Evolutionary conservation across 176 grass and related monocot genomes (phyloP).

Genomic region (Carex littledalei): DNA sequence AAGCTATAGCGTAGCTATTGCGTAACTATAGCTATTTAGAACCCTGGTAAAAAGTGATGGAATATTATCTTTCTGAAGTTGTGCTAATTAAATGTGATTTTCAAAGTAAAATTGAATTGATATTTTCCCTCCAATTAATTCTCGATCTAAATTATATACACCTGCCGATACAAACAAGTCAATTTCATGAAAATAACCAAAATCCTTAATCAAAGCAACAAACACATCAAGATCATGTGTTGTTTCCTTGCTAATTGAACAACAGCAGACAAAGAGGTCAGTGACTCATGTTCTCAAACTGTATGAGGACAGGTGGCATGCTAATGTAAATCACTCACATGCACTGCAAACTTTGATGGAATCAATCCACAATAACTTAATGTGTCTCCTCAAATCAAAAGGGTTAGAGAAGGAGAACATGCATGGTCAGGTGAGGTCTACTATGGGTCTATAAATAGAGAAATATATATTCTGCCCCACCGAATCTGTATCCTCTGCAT

Average conservation of each 20-base stretch:
- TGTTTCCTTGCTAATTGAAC: not conserved
- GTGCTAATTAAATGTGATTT: too few relatives aligned
- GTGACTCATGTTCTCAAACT: conserved; percentile 5
- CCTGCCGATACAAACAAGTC: too few relatives aligned
- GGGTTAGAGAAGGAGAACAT: not conserved
- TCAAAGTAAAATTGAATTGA: too few relatives aligned
- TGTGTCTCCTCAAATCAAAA: not conserved
- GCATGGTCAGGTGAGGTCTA: not conserved
- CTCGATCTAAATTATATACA: too few relatives aligned
- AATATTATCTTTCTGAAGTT: too few relatives aligned
- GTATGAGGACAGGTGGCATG: not conserved
- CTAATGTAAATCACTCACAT: not conserved
- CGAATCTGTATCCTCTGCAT: too few relatives aligned
- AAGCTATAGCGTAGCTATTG: too few relatives aligned
- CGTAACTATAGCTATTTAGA: too few relatives aligned
- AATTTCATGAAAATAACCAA: too few relatives aligned
- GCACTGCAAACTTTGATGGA: not conserved
- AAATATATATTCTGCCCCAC: too few relatives aligned
- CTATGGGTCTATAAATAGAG: not conserved
- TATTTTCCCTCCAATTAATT: too few relatives aligned
- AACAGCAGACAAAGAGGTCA: not conserved
- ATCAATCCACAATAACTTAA: not conserved
- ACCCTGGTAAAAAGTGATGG: too few relatives aligned
- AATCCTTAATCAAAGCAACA: not conserved
- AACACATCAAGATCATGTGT: not conserved